Base-by-base conservation (phyloP, 345 rosid species). In the Brassica cretica region DNA sequence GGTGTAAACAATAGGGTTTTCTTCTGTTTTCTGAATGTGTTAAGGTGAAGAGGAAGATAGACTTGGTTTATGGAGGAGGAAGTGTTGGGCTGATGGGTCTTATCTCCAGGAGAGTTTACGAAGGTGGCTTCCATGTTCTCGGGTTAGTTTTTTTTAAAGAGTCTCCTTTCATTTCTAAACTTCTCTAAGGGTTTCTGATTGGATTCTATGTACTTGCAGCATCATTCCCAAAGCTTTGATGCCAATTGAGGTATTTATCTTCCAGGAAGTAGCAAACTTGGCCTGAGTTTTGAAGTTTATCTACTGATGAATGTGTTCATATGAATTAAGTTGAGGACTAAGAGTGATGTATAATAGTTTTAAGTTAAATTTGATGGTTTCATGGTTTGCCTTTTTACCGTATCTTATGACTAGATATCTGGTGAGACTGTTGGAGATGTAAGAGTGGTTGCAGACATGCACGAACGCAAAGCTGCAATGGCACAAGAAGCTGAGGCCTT, bases 61-160 rank as follows among this genome's bases (percentile, higher is more conserved):
- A 92, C 66, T 82, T 94, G 86, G 98, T 94, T 66, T 94, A 94
- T 64, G 98, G 98, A 65, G 98, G 98, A 71, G 98, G 98, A 78
- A 92, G 98, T 84, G 87, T 93, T 86, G 98, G 98, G 25, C 78
- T 94, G 75, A 94, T 92, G 98, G 98, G 98, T 80, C 80, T 93
- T 85, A 88, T 95, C 61, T 91, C 99, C 67, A 86, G 81, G 85
- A 89, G 91, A 70, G 99, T 90, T 8, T 76, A 85, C 66, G 89
- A 84, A 81, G 99, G 96, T 69, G 98, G 99, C 70, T 88, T 93
- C 77, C 90, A 86, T 84, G 99, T 95, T 46, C 86, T 94, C 69
- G 99, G 98, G 97, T 91, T 85, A 89, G 73, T 84, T 39, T 8
- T 2, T 1, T 37, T 33, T 37, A 2, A 35, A 35, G 9, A 35